Evolutionary conservation across 2,329 filamentous ascomycete species (phyloP).

Genomic region (Gyromitra esculenta): DNA sequence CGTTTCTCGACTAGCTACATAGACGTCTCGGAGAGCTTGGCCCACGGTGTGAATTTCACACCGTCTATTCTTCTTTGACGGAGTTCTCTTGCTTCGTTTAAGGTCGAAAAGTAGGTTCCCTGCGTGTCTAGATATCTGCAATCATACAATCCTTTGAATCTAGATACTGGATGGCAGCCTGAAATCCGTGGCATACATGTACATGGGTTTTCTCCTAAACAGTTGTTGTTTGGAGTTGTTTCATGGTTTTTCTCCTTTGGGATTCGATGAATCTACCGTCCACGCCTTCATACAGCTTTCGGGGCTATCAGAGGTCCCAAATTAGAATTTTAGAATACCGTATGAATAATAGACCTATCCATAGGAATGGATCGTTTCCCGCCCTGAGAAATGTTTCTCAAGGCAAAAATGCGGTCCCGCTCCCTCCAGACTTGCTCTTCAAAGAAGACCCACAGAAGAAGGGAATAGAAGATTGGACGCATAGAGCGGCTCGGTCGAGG

Average conservation of each 20-base stretch:
- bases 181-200: not conserved
- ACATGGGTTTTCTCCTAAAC: not conserved
- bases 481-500: no score
- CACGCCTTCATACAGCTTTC: not conserved
- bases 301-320: no score
- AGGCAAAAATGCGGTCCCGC: not conserved
- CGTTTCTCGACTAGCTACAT: no score
- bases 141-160: not conserved
- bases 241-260: not conserved
- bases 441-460: no score
- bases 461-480: no score
- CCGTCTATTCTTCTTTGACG: slow-evolving; percentile 1
- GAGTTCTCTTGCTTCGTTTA: not conserved
- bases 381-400: not conserved
- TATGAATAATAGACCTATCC: no score
- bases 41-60: not conserved
- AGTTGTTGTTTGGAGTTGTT: not conserved
- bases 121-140: not conserved
- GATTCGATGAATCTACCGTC: not conserved
- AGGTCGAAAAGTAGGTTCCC: not conserved
- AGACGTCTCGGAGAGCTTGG: no score
- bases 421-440: not conserved
- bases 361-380: not conserved
- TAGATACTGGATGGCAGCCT: not conserved
- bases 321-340: no score